Conservation (phyloP, 495 filamentous ascomycete species). For the Podospora comata region DNA sequence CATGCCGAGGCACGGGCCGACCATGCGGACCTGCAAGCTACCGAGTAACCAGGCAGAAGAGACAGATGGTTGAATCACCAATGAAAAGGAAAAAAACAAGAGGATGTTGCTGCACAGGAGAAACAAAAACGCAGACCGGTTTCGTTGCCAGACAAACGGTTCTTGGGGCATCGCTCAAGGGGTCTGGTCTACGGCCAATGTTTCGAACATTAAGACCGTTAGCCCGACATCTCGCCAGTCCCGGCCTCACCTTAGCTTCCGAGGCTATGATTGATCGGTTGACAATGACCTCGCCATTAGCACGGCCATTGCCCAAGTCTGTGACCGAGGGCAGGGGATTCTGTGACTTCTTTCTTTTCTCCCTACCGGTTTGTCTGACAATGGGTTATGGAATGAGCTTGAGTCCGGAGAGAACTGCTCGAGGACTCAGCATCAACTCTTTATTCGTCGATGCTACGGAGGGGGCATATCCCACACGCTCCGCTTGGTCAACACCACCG, state of each 20-base stretch:
- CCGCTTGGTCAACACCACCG: background rate
- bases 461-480: background rate
- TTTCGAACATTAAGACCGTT: slow-evolving; percentile 3
- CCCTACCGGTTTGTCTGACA: background rate
- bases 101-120: background rate
- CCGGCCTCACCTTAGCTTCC: slow-evolving; percentile 14
- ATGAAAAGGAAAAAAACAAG: slow-evolving; percentile 10
- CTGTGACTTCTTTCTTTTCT: background rate
- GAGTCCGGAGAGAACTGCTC: no score
- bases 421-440: background rate
- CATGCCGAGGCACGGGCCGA: slow-evolving; percentile 17
- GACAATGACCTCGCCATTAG: background rate
- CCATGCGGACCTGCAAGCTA: slow-evolving; percentile 23
- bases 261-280: slow-evolving; percentile 25
- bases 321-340: background rate
- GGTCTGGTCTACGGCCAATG: background rate
- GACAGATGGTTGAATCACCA: slow-evolving; percentile 4
- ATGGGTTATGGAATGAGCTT: background rate
- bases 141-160: slow-evolving; percentile 12
- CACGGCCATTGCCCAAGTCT: background rate
- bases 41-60: slow-evolving; percentile 8
- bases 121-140: background rate
- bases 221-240: slow-evolving; percentile 8
- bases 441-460: background rate
- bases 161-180: slow-evolving; percentile 3